Evolutionary conservation across 2,329 filamentous ascomycete species (phyloP), one percentile per base, ranked within the genome.

Genomic region (Chaetomiaceae sp.): DNA sequence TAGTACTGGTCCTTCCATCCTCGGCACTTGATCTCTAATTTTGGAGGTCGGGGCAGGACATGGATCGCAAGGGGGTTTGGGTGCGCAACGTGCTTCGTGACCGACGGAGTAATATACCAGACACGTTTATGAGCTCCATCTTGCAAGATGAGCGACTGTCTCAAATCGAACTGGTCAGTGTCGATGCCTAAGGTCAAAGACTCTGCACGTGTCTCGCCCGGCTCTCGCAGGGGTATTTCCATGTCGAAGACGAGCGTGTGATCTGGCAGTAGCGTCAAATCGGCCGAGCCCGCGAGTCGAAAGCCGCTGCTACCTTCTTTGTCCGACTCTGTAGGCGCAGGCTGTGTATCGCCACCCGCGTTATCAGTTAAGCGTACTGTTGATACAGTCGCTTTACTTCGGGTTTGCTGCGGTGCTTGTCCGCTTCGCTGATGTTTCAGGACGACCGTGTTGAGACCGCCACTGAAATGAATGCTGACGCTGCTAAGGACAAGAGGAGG

Each of bases 1-100:
- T 95, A 97, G 63, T 91, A 94, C 45, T 89, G 83, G 11, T 79
- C 74, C 47, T 75, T 71, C 7, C 83, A 65, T 33, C 79, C 75
- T 2, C 78, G 70, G 9, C 88, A 68, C 20, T 70, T 75, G 37
- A 98, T 79, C 56, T 88, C 82, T 70, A 98, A 81, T 65, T 96
- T 97, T 0, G 93, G 93, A 22, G 91, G 93, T 54, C 94, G 86
- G 1, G 93, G 91, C 44, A 89, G 74, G 19, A 98, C 81, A 46
- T 79, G 83, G 46, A 95, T 77, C 2, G 70, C 68, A 27, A 77
- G 71, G 8, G 76, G 67, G 38, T 75, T 70, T 10, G 65, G 55
- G 8, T 79, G 71, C 22, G 72, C 65, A 17, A 78, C 62, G 22
- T 67, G 70, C 48, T 72, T 73, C 42, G 65, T 72, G 0, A 63